A percentile compares a stretch with the other conserved stretches of the same genome.
Evolutionary conservation across 169 alveolate genomes (phyloP).

Genomic region (Perkinsus marinus): DNA sequence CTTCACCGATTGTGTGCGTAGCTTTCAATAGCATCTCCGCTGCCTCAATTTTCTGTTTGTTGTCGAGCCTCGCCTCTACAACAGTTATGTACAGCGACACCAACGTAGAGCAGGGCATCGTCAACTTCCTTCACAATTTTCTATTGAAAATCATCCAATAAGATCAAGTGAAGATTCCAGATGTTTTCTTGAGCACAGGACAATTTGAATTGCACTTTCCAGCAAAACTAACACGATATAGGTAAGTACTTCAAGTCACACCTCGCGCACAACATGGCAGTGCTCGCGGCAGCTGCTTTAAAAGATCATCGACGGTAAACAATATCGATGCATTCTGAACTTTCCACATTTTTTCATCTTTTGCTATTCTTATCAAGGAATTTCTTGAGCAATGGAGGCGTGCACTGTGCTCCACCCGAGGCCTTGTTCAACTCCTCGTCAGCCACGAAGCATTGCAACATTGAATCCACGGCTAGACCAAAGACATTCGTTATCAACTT

Average conservation of each 20-base stretch:
- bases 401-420: neutral
- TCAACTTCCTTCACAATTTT: neutral
- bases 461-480: slow-evolving; percentile 29
- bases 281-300: neutral
- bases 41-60: neutral
- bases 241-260: neutral
- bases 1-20: neutral
- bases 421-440: slow-evolving; percentile 18
- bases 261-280: neutral
- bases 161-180: no score
- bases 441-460: slow-evolving; percentile 30
- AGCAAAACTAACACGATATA: no score
- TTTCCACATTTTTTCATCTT: neutral
- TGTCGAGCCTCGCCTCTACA: neutral
- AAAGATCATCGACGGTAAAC: neutral
- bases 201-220: no score
- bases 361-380: neutral
- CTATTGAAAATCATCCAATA: neutral
- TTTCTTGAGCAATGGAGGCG: neutral
- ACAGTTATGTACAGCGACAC: neutral
- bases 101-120: neutral
- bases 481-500: slow-evolving; percentile 33
- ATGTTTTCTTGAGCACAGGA: no score
- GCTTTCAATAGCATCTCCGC: neutral
- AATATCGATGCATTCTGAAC: neutral